A percentile compares a stretch with the other conserved stretches of the same genome.
These are phyloP conservation scores for Dryadomyces sulphureus DNA, from an alignment of 2,329 filamentous ascomycete genomes.

Conservation along the genomic window DNA sequence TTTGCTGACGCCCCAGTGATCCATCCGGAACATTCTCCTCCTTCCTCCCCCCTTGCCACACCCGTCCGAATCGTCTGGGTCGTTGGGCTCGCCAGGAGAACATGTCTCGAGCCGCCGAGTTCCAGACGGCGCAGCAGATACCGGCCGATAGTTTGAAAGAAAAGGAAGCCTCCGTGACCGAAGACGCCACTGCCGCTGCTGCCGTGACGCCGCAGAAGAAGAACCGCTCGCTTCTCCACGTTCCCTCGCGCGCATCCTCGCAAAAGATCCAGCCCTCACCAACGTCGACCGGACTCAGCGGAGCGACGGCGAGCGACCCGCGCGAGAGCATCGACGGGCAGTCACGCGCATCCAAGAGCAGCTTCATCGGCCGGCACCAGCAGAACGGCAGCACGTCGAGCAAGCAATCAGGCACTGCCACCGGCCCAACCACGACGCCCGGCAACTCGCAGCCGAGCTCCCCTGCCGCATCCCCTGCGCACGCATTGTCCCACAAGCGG, in stretches of 20 bases:
- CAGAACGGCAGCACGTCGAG: conserved; percentile 55
- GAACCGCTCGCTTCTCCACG: conserved; percentile 36
- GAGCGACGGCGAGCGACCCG: conserved; percentile 41
- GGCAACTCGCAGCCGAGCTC: conserved; percentile 37
- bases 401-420: conserved; percentile 42
- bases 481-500: conserved; percentile 24
- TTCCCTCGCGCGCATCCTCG: conserved; percentile 48
- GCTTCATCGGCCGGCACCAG: conserved; percentile 41
- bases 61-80: conserved; percentile 1
- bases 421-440: conserved; percentile 33
- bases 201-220: conserved; percentile 24
- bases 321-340: conserved; percentile 47
- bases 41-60: neutral
- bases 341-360: conserved; percentile 52
- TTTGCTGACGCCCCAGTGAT: conserved; percentile 1
- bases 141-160: conserved; percentile 27
- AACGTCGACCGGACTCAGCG: conserved; percentile 44
- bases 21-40: neutral
- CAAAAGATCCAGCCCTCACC: conserved; percentile 44
- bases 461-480: conserved; percentile 25
- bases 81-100: conserved; percentile 6
- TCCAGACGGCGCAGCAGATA: conserved; percentile 17
- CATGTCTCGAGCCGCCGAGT: conserved; percentile 20
- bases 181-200: conserved; percentile 21
- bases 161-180: conserved; percentile 21